Conservation (phyloP, 208 protist genomes). For the Leishmania tropica region DNA sequence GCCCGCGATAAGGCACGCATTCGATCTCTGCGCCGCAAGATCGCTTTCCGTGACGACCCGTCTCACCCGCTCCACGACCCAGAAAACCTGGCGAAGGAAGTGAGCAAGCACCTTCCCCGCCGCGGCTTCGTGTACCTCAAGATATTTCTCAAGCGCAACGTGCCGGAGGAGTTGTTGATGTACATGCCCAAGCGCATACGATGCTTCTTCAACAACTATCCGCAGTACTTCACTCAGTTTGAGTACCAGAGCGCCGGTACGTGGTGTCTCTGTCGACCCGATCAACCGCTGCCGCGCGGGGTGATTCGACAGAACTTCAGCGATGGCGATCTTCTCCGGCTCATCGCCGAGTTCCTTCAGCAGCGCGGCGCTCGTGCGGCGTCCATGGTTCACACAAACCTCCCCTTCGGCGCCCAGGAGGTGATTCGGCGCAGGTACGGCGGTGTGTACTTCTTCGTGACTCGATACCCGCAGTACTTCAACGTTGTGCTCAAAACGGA, state of each 20-base stretch:
- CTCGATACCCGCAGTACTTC: conserved; percentile 81
- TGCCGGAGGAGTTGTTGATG: conserved; percentile 77
- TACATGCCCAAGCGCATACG: conserved; percentile 71
- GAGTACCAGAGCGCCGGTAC: conserved; percentile 73
- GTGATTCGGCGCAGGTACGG: conserved; percentile 71
- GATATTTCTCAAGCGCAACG: conserved; percentile 58
- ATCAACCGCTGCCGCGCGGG: conserved; percentile 77
- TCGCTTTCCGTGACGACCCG: conserved; percentile 86
- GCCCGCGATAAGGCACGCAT: conserved; percentile 63
- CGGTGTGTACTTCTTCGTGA: conserved; percentile 78
- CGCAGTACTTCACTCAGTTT: conserved; percentile 87
- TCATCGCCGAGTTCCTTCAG: conserved; percentile 82
- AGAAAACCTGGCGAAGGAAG: conserved; percentile 86
- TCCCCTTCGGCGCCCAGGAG: conserved; percentile 83
- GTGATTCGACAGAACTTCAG: conserved; percentile 81
- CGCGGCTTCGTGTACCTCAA: conserved; percentile 72
- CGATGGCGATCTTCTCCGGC: conserved; percentile 76
- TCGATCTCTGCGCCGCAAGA: conserved; percentile 71
- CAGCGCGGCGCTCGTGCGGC: conserved; percentile 41
- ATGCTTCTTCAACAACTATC: conserved; percentile 86
- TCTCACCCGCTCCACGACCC: conserved; percentile 88
- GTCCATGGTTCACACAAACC: conserved; percentile 55
- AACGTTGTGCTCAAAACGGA: conserved; percentile 77
- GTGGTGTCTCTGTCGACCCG: conserved; percentile 78
- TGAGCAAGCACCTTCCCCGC: conserved; percentile 74